Evolutionary conservation across 2,329 filamentous ascomycete species (phyloP).

Genomic region (Cylindrodendrum hubeiense): DNA sequence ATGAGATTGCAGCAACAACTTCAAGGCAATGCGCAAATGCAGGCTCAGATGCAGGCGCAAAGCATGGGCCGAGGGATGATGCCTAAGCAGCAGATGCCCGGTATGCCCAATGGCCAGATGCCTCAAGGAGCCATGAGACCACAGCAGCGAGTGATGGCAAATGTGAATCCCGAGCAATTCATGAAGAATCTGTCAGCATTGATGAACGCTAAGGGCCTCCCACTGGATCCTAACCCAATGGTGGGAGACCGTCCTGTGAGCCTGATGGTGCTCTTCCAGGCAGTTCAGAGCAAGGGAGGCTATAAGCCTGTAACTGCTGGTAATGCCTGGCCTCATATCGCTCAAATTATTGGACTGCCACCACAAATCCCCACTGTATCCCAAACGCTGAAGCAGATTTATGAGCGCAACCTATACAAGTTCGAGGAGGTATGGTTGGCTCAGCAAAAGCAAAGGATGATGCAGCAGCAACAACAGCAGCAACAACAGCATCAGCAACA

Average conservation of each 20-base stretch:
- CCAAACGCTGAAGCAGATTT: conserved; percentile 78
- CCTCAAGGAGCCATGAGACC: conserved; percentile 63
- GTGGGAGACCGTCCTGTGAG: conserved; percentile 81
- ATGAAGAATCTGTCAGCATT: conserved; percentile 82
- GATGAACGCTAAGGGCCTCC: conserved; percentile 79
- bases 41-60: conserved; percentile 64
- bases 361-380: conserved; percentile 75
- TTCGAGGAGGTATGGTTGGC: conserved; percentile 80
- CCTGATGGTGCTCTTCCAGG: conserved; percentile 81
- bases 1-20: conserved; percentile 86
- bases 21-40: conserved; percentile 66
- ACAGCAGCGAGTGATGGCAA: conserved; percentile 58
- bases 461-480: conserved; percentile 62
- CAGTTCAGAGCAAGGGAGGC: conserved; percentile 80
- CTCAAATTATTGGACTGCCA: conserved; percentile 73
- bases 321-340: conserved; percentile 81
- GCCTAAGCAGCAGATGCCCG: conserved; percentile 63
- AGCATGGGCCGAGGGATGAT: conserved; percentile 63
- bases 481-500: conserved; percentile 56
- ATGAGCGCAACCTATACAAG: conserved; percentile 79
- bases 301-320: conserved; percentile 78
- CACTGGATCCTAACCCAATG: conserved; percentile 79
- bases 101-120: conserved; percentile 68
- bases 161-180: conserved; percentile 74
- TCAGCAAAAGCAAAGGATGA: conserved; percentile 66